Conservation (phyloP, 1,139 yeast species). For the Zygosaccharomyces sapae region DNA sequence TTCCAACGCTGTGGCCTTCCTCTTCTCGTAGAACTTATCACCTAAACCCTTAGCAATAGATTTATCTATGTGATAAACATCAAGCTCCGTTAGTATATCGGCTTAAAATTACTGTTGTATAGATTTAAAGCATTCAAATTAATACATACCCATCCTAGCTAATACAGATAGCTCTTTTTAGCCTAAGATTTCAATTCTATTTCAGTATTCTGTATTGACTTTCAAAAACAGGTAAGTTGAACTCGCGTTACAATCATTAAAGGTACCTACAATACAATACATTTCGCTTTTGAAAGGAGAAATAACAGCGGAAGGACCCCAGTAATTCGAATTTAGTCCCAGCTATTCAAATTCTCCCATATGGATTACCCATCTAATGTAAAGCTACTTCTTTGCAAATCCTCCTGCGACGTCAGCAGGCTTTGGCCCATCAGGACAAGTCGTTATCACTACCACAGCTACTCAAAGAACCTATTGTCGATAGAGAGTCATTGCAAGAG, state of each 20-base stretch:
- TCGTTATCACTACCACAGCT: constrained; percentile 19
- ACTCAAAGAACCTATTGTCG: constrained; percentile 29
- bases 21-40: constrained; percentile 87
- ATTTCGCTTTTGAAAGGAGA: background rate
- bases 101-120: background rate
- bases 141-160: constrained; percentile 4
- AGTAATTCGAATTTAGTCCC: background rate
- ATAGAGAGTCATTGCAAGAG: constrained; percentile 19
- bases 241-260: background rate
- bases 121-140: background rate
- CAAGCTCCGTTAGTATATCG: background rate
- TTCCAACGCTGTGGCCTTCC: constrained; percentile 91
- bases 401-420: constrained; percentile 30
- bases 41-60: constrained; percentile 77
- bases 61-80: constrained; percentile 47
- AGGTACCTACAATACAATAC: background rate
- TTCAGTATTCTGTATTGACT: background rate
- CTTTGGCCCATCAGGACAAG: constrained; percentile 22
- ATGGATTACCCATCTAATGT: constrained; percentile 26
- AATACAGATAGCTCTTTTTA: background rate
- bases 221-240: background rate
- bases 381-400: constrained; percentile 29
- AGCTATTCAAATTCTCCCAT: background rate
- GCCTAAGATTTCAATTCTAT: background rate
- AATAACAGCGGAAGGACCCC: background rate